These are phyloP conservation scores for Letharia columbiana DNA, from an alignment of 495 filamentous ascomycete species.

Conservation along the genomic window DNA sequence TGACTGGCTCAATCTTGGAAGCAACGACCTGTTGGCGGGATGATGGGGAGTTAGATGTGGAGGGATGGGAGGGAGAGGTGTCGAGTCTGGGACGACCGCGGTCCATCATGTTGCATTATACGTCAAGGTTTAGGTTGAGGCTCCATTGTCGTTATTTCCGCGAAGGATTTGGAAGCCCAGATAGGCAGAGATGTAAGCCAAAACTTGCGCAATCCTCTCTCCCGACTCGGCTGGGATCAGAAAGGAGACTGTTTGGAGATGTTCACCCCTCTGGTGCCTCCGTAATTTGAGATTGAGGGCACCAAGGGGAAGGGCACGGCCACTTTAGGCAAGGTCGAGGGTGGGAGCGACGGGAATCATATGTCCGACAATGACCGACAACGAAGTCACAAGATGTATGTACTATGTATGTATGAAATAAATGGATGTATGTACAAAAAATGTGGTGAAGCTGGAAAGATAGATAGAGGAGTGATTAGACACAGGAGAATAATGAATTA, in stretches of 20 bases:
- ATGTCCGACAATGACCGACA: not conserved
- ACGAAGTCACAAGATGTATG: not conserved
- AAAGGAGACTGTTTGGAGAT: constrained; percentile 14
- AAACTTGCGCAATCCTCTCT: constrained; percentile 13
- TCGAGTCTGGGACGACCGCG: constrained; percentile 16
- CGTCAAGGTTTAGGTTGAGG: not conserved
- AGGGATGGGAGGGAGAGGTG: constrained; percentile 12
- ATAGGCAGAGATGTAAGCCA: not conserved
- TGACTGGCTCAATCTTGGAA: constrained; percentile 27
- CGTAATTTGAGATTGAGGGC: constrained; percentile 7
- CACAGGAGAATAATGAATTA: not conserved
- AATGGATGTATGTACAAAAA: not conserved
- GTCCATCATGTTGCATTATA: constrained; percentile 18
- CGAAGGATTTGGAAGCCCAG: not conserved
- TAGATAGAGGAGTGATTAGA: not conserved
- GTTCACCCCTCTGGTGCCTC: constrained; percentile 4
- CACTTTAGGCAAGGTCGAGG: not conserved
- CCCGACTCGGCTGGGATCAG: not conserved
- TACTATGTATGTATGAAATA: not conserved
- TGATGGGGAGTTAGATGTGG: constrained; percentile 16
- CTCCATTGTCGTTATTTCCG: constrained; percentile 10
- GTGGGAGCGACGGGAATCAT: not conserved
- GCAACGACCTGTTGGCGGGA: constrained; percentile 13
- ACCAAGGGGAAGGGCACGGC: not conserved
- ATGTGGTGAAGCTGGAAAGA: not conserved